Percentiles rank a stretch among this genome's conserved stretches.
phyloP scores from a whole-genome alignment of 768 basidiomycete genomes.

The Calocybe cyanea region DNA sequence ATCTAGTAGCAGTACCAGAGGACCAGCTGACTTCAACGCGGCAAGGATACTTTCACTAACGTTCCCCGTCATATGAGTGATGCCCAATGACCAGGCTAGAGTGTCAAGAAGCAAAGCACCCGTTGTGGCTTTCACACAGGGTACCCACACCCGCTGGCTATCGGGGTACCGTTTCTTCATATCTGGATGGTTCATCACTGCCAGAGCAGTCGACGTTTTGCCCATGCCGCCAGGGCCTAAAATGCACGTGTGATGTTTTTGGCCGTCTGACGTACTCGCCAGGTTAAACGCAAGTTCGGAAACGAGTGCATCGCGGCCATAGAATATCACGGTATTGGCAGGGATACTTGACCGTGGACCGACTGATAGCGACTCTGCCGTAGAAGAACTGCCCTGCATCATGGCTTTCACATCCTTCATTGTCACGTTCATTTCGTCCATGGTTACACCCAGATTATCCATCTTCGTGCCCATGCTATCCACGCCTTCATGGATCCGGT shows the following conservation, averaged over 20 bases:
- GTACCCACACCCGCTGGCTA: slow-evolving; percentile 20
- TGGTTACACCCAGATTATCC: no score
- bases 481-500: neutral
- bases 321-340: slow-evolving; percentile 16
- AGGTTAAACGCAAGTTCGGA: slow-evolving; percentile 12
- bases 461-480: no score
- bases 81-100: slow-evolving; percentile 17
- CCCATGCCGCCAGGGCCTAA: slow-evolving; percentile 30
- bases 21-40: slow-evolving; percentile 7
- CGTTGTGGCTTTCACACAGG: slow-evolving; percentile 26
- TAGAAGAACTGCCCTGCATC: no score
- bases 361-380: no score
- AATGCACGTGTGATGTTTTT: slow-evolving; percentile 19
- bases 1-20: slow-evolving; percentile 23
- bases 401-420: neutral
- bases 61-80: slow-evolving; percentile 10
- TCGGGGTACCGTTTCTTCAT: slow-evolving; percentile 16
- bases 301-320: slow-evolving; percentile 20
- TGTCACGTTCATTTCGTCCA: no score
- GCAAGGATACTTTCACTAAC: slow-evolving; percentile 15
- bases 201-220: slow-evolving; percentile 28
- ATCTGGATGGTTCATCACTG: slow-evolving; percentile 19
- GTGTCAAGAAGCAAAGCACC: slow-evolving; percentile 19
- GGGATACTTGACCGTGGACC: slow-evolving; percentile 15
- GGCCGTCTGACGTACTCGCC: neutral